A percentile compares a stretch with the other conserved stretches of the same genome.
phyloP scores from a whole-genome alignment of 2,329 filamentous ascomycete species.

The Neurospora crassa region DNA sequence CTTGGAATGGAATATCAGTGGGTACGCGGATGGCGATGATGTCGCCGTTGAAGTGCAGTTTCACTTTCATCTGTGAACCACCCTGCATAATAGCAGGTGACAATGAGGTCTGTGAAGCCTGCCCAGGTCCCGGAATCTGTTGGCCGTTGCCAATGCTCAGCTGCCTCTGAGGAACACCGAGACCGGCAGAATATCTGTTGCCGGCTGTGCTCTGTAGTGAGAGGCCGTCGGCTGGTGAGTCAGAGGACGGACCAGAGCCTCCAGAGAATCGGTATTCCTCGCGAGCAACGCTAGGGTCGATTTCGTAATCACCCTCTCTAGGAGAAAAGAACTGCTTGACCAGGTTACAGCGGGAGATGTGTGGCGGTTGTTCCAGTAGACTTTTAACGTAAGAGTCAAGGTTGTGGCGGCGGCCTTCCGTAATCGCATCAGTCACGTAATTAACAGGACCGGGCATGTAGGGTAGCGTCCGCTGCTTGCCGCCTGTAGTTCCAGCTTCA shows the following conservation, averaged over 20 bases:
- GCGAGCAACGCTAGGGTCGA: slow-evolving; percentile 56
- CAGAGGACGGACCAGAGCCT: slow-evolving; percentile 58
- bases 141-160: slow-evolving; percentile 24
- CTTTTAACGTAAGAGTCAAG: slow-evolving; percentile 94
- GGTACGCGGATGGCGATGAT: slow-evolving; percentile 87
- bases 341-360: slow-evolving; percentile 75
- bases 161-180: slow-evolving; percentile 34
- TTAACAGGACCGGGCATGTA: slow-evolving; percentile 98
- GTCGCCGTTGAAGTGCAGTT: slow-evolving; percentile 87
- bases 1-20: slow-evolving; percentile 64
- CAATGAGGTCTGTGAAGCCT: slow-evolving; percentile 47
- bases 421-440: slow-evolving; percentile 96
- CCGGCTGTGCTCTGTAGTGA: slow-evolving; percentile 56
- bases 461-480: slow-evolving; percentile 71
- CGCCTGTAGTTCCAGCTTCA: slow-evolving; percentile 79
- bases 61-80: slow-evolving; percentile 70
- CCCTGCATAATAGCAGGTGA: slow-evolving; percentile 37
- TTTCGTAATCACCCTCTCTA: slow-evolving; percentile 84
- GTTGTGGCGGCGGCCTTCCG: slow-evolving; percentile 83
- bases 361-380: slow-evolving; percentile 68
- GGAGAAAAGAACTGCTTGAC: slow-evolving; percentile 89
- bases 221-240: slow-evolving; percentile 48
- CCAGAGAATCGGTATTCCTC: slow-evolving; percentile 69
- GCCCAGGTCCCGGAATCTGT: slow-evolving; percentile 38
- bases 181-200: slow-evolving; percentile 36